phyloP scores from a whole-genome alignment of 2,329 filamentous ascomycete species.

The Balansia obtecta region DNA sequence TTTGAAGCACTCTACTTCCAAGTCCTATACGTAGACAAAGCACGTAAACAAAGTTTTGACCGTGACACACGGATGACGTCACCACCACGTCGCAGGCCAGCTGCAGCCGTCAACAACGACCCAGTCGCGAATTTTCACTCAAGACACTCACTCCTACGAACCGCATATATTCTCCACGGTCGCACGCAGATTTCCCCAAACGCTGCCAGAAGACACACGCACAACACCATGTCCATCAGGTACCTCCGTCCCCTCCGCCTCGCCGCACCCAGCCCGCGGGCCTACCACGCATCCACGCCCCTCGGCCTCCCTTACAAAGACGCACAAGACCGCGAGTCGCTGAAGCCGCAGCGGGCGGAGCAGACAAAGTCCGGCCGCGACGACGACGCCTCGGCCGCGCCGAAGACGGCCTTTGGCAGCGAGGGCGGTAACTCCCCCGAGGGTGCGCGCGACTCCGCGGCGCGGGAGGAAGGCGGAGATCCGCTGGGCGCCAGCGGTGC shows the following conservation, averaged over 20 bases:
- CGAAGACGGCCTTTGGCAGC: constrained; percentile 58
- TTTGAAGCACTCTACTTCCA: too few species aligned
- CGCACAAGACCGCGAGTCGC: constrained; percentile 43
- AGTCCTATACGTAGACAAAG: too few species aligned
- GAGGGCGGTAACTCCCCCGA: constrained; percentile 56
- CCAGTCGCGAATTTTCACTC: not conserved
- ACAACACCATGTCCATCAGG: not conserved
- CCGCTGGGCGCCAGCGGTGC: constrained; percentile 3
- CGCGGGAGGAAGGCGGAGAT: constrained; percentile 7
- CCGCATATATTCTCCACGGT: too few species aligned
- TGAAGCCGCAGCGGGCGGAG: constrained; percentile 55
- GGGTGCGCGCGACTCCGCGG: constrained; percentile 32
- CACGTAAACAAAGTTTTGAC: too few species aligned
- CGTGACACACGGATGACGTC: not conserved
- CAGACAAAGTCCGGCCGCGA: constrained; percentile 57
- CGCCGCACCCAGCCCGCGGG: constrained; percentile 8
- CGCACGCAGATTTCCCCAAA: too few species aligned
- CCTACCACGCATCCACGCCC: constrained; percentile 21
- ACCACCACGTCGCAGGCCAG: not conserved
- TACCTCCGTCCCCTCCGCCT: not conserved
- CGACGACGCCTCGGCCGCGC: constrained; percentile 40
- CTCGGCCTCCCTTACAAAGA: constrained; percentile 32
- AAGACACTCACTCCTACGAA: not conserved
- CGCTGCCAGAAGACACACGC: not conserved
- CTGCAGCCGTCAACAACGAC: not conserved